Evolutionary conservation across 805 yeast species (phyloP).

Genomic region (Blastobotrys americana): DNA sequence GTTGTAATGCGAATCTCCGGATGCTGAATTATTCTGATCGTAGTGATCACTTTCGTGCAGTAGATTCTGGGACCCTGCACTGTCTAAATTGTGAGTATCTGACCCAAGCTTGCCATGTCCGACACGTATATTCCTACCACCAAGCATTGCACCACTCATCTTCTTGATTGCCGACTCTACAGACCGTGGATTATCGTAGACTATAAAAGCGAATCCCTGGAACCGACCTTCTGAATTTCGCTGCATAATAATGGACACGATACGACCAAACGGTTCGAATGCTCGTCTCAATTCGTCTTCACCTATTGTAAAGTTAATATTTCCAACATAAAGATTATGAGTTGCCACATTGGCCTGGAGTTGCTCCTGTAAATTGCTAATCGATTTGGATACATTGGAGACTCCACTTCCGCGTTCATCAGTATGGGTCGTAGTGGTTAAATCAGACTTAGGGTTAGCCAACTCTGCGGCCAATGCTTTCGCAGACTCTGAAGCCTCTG

Average conservation of each 20-base stretch:
- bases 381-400: background rate
- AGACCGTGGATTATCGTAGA: constrained; percentile 31
- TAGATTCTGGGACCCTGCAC: background rate
- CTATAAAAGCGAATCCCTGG: constrained; percentile 80
- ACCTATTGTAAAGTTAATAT: constrained; percentile 33
- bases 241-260: constrained; percentile 81
- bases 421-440: too few relatives aligned
- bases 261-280: constrained; percentile 60
- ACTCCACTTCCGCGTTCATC: background rate
- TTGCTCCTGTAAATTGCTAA: background rate
- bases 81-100: background rate
- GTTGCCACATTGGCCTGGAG: constrained; percentile 4
- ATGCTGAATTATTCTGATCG: constrained; percentile 19
- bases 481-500: constrained; percentile 15
- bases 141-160: constrained; percentile 27
- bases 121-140: constrained; percentile 27
- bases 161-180: constrained; percentile 25
- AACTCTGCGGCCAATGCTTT: constrained; percentile 3
- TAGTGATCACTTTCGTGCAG: constrained; percentile 2
- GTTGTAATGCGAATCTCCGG: constrained; percentile 9
- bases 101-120: constrained; percentile 10
- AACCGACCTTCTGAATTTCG: constrained; percentile 79
- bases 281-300: constrained; percentile 66
- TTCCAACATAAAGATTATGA: constrained; percentile 28
- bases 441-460: too few relatives aligned